Evolutionary conservation across 768 basidiomycete species (phyloP), one percentile per base, ranked within the genome.

Genomic region (Tricholomella constricta): DNA sequence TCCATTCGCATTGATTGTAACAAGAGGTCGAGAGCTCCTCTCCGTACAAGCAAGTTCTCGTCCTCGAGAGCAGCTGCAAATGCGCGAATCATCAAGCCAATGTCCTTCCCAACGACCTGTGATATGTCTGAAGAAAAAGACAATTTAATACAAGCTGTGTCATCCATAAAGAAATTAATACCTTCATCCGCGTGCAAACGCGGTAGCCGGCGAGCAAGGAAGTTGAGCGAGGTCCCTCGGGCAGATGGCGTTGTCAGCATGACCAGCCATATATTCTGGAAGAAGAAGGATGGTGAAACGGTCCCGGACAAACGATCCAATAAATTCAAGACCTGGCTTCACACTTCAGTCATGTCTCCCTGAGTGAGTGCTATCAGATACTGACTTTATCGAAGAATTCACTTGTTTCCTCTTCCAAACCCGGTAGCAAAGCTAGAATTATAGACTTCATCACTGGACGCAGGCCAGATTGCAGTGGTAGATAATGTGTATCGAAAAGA

Each of bases 371-470:
- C 60, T 17, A 49, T 62, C 51, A 54, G 34, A 22, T 14, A 52
- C 61, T 36, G 51, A 86, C 89, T 75, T 90, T 91, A 47, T 98
- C 97, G 62, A 98, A 98, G 72, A 91, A 97, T 70, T 98, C 97
- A 1, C 94, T 91, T 0, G 94, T 95, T 69, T 98, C 96, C 68
- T 99, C 97, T 68, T 99, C 97, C 46, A 98, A 75, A 2, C 97
- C 97, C 2, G 97, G 97, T 10, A 99, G 81, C 20, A 99, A 69
- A 0, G 96, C 91, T 40, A 99, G 80, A 48, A 97, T 92, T 65
- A 98, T 89, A 0, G 96, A 89, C 69, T 98, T 98, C 81, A 91
- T 94, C 11, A 93, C 79, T 15, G 94, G 95, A 32, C 96, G 85
- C 15, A 99, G 76, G 37, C 81, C 79, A 4, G 71, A 73, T 73